Evolutionary conservation across 352 stramenopile species (phyloP).

Genomic region (Globisporangium mamillatum): DNA sequence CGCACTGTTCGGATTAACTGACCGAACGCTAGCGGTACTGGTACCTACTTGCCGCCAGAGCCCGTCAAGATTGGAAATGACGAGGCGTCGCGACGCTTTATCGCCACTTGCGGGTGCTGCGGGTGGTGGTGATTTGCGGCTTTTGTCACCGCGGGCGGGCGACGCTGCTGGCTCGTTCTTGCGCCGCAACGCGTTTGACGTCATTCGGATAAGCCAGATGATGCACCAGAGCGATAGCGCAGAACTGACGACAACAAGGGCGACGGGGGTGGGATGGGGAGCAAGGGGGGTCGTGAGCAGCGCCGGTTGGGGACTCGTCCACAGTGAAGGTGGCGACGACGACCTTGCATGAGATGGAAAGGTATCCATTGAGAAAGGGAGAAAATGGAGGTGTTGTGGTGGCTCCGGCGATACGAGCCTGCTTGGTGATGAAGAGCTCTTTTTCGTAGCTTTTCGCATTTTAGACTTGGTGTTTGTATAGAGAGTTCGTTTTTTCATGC

Average conservation of each 20-base stretch:
- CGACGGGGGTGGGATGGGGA: neutral
- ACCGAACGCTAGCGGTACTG: neutral
- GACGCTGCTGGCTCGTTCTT: slow-evolving; percentile 14
- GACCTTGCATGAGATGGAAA: neutral
- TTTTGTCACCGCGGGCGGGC: neutral
- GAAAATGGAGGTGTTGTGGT: neutral
- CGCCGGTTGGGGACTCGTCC: neutral
- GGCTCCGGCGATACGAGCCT: neutral
- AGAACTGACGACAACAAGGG: neutral
- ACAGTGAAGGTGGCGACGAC: neutral
- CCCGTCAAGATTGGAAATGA: slow-evolving; percentile 6
- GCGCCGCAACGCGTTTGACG: slow-evolving; percentile 13
- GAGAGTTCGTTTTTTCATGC: neutral
- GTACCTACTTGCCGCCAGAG: neutral
- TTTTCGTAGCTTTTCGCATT: neutral
- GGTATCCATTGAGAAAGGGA: neutral
- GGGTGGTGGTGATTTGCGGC: neutral
- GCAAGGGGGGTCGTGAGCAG: neutral
- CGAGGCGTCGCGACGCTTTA: slow-evolving; percentile 7
- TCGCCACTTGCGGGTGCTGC: neutral
- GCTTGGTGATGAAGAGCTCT: neutral
- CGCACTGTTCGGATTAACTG: neutral
- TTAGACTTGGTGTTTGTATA: slow-evolving; percentile 8
- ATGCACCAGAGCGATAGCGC: neutral
- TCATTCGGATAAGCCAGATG: slow-evolving; percentile 15